Base-by-base conservation (phyloP, 192 early-diverging fungal genomes). In the Umbelopsis ramanniana region DNA sequence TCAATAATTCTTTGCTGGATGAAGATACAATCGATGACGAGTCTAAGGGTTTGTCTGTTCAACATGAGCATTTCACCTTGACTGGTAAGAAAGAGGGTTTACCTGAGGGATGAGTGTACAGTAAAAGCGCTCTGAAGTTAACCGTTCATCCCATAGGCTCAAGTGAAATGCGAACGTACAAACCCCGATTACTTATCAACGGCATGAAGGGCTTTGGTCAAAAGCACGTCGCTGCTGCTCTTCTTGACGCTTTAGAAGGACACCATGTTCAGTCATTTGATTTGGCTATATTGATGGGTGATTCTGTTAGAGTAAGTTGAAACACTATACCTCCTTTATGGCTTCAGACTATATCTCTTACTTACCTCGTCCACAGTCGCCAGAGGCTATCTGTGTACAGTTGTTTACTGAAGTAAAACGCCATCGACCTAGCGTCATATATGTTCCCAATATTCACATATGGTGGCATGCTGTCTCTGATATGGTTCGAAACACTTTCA, bases 141-240 rank as follows among this genome's bases (percentile, higher is more conserved):
- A 43, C 11, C 8, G 6, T 12, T 43, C 15, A 15, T 21, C 0
- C 6, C 29, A 0, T 9, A 63, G 57, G 57, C 17, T 63, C 57
- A 38, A 63, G 57, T 35, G 57, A 63, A 19, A 63, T 63, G 33
- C 26, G 57, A 12, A 78, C 74, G 4, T 87, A 87, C 67, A 71
- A 83, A 40, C 91, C 91, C 29, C 83, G 92, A 5, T 70, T 93
- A 22, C 78, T 91, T 43, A 73, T 94, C 17, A 74, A 73, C 23
- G 91, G 93, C 3, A 21, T 69, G 7, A 70, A 82, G 14, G 87
- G 89, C 0, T 87, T 90, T 84, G 91, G 89, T 3, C 89, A 91
- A 71, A 70, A 55, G 1, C 69, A 80, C 4, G 69, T 93, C 26
- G 89, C 84, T 0, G 79, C 83, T 0, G 90, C 89, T 0, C 72